phyloP scores from a whole-genome alignment of 1,284 basidiomycete species.

The Kwoniella shivajii region DNA sequence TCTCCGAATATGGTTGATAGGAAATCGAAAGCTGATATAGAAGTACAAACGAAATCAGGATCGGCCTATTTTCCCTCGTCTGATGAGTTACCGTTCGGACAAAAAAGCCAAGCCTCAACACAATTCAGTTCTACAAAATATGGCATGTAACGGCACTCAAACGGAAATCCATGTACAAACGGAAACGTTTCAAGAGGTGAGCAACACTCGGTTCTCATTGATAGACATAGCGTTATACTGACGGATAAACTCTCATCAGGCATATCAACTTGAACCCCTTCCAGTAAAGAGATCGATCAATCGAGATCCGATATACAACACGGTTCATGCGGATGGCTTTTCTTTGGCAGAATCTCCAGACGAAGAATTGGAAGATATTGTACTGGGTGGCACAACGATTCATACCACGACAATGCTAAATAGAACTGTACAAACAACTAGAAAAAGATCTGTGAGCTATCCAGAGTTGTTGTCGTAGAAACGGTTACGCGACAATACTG shows the following conservation, averaged over 20 bases:
- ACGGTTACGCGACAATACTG: no score
- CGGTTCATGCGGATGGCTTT: neutral
- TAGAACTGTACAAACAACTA: no score
- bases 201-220: neutral
- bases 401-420: no score
- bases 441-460: no score
- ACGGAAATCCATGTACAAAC: conserved; percentile 16
- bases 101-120: neutral
- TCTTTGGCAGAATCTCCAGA: neutral
- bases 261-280: conserved; percentile 11
- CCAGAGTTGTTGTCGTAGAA: no score
- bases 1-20: neutral
- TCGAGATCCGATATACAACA: neutral
- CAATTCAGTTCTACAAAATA: neutral
- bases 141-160: neutral
- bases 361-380: neutral
- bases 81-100: neutral
- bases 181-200: conserved; percentile 13
- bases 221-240: no score
- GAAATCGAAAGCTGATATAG: neutral
- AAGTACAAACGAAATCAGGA: neutral
- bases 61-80: neutral
- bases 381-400: no score
- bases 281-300: conserved; percentile 10
- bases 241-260: neutral